phyloP scores from a whole-genome alignment of 805 yeast genomes.

The Sugiyamaella boreocaroliniensis region DNA sequence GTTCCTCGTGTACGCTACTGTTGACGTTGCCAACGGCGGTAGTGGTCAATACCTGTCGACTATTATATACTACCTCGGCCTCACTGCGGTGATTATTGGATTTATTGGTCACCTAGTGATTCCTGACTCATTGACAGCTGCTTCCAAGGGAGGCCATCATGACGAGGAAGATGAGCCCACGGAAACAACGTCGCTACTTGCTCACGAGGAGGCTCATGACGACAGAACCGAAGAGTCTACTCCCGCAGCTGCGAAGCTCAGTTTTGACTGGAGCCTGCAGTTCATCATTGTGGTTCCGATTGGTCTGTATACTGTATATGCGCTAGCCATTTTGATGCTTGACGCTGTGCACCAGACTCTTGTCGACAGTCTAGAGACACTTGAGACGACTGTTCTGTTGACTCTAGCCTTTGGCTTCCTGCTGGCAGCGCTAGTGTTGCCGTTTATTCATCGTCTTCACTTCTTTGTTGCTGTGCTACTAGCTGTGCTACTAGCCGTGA shows the following conservation, averaged over 20 bases:
- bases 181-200: not conserved
- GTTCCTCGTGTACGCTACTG: slow-evolving; percentile 44
- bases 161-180: slow-evolving; percentile 7
- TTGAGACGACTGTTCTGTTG: slow-evolving; percentile 27
- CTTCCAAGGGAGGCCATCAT: not conserved
- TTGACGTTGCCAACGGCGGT: slow-evolving; percentile 43
- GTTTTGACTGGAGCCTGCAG: slow-evolving; percentile 80
- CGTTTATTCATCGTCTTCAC: slow-evolving; percentile 65
- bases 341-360: slow-evolving; percentile 65
- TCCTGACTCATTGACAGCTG: slow-evolving; percentile 18
- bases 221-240: not conserved
- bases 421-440: slow-evolving; percentile 43
- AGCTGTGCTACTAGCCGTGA: slow-evolving; percentile 35
- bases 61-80: slow-evolving; percentile 34
- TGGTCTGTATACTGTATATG: slow-evolving; percentile 47
- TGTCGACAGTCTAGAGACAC: slow-evolving; percentile 53
- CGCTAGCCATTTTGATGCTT: slow-evolving; percentile 48
- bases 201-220: not conserved
- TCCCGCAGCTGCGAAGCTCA: slow-evolving; percentile 1
- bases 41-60: slow-evolving; percentile 40
- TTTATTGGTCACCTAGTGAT: slow-evolving; percentile 36
- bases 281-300: slow-evolving; percentile 63
- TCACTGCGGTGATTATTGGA: slow-evolving; percentile 38
- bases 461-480: slow-evolving; percentile 41
- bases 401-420: not conserved